Evolutionary conservation across 139 green algal genomes (phyloP).

Genomic region (Volvox africanus): DNA sequence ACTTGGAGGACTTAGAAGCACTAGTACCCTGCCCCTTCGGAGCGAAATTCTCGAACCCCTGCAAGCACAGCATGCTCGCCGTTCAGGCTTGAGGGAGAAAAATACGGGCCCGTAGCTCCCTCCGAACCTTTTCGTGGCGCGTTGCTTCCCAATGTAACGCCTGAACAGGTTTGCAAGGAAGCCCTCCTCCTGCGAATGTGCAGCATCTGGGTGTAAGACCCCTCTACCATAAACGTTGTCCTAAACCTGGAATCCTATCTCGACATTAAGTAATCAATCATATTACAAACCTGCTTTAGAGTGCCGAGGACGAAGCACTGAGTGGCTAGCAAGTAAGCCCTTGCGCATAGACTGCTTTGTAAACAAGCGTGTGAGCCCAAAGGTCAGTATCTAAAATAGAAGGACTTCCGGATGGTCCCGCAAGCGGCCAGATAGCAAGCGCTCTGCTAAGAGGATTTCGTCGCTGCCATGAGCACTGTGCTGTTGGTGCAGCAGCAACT

Average conservation of each 20-base stretch:
- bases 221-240: not conserved
- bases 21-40: conserved; percentile 50
- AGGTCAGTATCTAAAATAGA: not conserved
- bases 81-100: not conserved
- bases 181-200: conserved; percentile 27
- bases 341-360: conserved; percentile 9
- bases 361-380: not conserved
- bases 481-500: conserved; percentile 9
- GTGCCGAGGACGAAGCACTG: not conserved
- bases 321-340: conserved; percentile 26
- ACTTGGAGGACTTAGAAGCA: not conserved
- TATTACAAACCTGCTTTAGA: conserved; percentile 8
- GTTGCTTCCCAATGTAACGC: conserved; percentile 36
- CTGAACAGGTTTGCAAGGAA: conserved; percentile 27
- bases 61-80: not conserved
- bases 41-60: conserved; percentile 73
- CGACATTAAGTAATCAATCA: not conserved
- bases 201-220: not conserved
- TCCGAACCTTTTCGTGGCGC: conserved; percentile 32
- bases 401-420: not conserved
- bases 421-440: conserved; percentile 11
- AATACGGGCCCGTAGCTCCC: not conserved
- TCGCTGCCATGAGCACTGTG: not conserved
- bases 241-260: not conserved
- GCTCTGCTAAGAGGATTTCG: conserved; percentile 22